A percentile compares a stretch with the other conserved stretches of the same genome.
Evolutionary conservation across 1,284 basidiomycete genomes (phyloP).

Genomic region (Cryptococcus maquisensis): DNA sequence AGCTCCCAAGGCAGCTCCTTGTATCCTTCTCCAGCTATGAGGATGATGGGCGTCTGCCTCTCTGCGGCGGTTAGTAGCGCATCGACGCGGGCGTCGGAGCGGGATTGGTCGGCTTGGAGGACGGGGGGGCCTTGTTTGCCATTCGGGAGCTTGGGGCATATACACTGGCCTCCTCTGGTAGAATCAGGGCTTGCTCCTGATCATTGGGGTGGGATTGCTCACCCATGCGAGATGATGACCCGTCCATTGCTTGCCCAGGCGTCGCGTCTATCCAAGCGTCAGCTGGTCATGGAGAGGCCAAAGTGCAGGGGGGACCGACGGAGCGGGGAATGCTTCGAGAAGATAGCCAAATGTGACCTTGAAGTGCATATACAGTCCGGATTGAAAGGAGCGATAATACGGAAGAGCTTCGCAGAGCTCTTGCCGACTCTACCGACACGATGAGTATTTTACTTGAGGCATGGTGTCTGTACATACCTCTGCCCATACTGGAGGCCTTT

Average conservation of each 20-base stretch:
- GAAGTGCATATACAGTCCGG: slow-evolving; percentile 39
- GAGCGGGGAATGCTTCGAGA: slow-evolving; percentile 38
- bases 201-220: not conserved
- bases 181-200: not conserved
- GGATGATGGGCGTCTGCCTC: slow-evolving; percentile 27
- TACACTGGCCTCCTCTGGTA: slow-evolving; percentile 30
- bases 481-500: slow-evolving; percentile 39
- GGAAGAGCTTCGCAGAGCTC: slow-evolving; percentile 45
- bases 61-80: slow-evolving; percentile 29
- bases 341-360: slow-evolving; percentile 41
- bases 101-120: slow-evolving; percentile 34
- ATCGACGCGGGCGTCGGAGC: slow-evolving; percentile 29
- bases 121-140: slow-evolving; percentile 17
- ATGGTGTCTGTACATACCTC: slow-evolving; percentile 20
- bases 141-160: slow-evolving; percentile 5
- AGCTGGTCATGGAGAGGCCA: not conserved
- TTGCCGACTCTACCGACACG: slow-evolving; percentile 30
- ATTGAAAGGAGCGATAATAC: slow-evolving; percentile 45
- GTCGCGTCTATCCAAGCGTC: slow-evolving; percentile 29
- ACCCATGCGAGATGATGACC: slow-evolving; percentile 44
- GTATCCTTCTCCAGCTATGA: slow-evolving; percentile 41
- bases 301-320: slow-evolving; percentile 20
- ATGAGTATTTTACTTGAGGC: not conserved
- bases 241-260: slow-evolving; percentile 36
- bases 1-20: slow-evolving; percentile 33